Conservation (phyloP, 192 early-diverging fungal genomes). For the Backusella luteola region DNA sequence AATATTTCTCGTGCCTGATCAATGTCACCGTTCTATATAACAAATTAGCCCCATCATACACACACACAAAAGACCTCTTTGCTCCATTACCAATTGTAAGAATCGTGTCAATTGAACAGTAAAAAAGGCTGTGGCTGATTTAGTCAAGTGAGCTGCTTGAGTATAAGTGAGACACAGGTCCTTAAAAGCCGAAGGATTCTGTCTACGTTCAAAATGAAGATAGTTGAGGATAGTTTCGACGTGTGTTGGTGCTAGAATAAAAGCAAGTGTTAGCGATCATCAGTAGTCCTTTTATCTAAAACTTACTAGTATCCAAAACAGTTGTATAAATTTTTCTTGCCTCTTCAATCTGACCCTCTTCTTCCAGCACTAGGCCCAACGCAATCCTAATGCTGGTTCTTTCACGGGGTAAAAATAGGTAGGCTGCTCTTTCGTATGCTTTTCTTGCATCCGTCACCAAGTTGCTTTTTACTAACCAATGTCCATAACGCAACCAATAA, state of each 20-base stretch:
- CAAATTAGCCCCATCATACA: too few species aligned
- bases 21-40: background rate
- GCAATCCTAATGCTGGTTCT: conserved; percentile 55
- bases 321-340: conserved; percentile 58
- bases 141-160: conserved; percentile 35
- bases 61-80: too few species aligned
- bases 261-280: background rate
- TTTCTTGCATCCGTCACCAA: conserved; percentile 47
- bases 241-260: conserved; percentile 59
- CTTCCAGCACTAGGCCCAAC: conserved; percentile 64
- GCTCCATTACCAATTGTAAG: background rate
- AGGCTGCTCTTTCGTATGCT: conserved; percentile 54
- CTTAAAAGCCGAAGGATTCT: conserved; percentile 39
- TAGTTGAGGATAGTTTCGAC: conserved; percentile 62
- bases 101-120: conserved; percentile 14
- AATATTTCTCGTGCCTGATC: conserved; percentile 11
- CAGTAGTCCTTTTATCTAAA: background rate
- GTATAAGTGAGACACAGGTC: conserved; percentile 45
- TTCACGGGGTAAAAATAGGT: conserved; percentile 55
- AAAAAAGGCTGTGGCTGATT: conserved; percentile 52
- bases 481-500: conserved; percentile 71
- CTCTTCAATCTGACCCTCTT: conserved; percentile 49
- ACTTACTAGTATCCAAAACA: conserved; percentile 53
- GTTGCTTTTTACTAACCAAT: conserved; percentile 49
- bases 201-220: conserved; percentile 65